Evolutionary conservation across 2,329 filamentous ascomycete genomes (phyloP).

Genomic region (Zopfia rhizophila): DNA sequence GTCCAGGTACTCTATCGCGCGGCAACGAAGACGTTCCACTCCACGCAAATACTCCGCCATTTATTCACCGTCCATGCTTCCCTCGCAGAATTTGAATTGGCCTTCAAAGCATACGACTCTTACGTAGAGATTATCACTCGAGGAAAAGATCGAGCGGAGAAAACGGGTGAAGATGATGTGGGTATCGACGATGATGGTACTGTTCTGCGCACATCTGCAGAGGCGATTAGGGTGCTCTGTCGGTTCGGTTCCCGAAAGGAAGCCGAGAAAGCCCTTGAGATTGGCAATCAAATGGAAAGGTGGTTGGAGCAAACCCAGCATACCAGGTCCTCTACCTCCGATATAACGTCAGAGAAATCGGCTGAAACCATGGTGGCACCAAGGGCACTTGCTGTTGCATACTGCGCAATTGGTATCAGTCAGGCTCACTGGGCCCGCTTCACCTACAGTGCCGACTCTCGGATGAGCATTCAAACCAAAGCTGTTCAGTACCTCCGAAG

Average conservation of each 20-base stretch:
- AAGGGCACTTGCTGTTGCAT: slow-evolving; percentile 70
- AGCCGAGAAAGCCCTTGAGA: slow-evolving; percentile 79
- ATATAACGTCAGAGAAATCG: slow-evolving; percentile 40
- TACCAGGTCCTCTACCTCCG: slow-evolving; percentile 31
- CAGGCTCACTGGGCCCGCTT: slow-evolving; percentile 87
- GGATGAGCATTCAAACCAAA: slow-evolving; percentile 78
- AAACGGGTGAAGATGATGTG: slow-evolving; percentile 73
- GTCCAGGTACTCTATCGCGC: slow-evolving; percentile 83
- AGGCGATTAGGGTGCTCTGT: slow-evolving; percentile 83
- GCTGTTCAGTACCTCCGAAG: slow-evolving; percentile 80
- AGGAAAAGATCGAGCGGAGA: slow-evolving; percentile 84
- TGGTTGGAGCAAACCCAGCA: slow-evolving; percentile 71
- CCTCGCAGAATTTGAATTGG: slow-evolving; percentile 90
- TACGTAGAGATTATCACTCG: slow-evolving; percentile 89
- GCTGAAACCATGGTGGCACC: slow-evolving; percentile 63
- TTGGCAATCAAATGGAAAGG: slow-evolving; percentile 77
- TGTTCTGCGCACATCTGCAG: slow-evolving; percentile 79
- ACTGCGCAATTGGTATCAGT: slow-evolving; percentile 85
- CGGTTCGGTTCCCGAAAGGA: slow-evolving; percentile 80
- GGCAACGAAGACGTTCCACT: slow-evolving; percentile 94
- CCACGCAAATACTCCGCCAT: slow-evolving; percentile 84
- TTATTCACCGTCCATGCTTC: slow-evolving; percentile 89
- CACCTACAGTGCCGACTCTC: slow-evolving; percentile 77
- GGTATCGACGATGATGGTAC: slow-evolving; percentile 82
- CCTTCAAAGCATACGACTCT: slow-evolving; percentile 89